A percentile compares a stretch with the other conserved stretches of the same genome.
Evolutionary conservation across 2,329 filamentous ascomycete genomes (phyloP).

Genomic region (Amesomyces nigricolor): DNA sequence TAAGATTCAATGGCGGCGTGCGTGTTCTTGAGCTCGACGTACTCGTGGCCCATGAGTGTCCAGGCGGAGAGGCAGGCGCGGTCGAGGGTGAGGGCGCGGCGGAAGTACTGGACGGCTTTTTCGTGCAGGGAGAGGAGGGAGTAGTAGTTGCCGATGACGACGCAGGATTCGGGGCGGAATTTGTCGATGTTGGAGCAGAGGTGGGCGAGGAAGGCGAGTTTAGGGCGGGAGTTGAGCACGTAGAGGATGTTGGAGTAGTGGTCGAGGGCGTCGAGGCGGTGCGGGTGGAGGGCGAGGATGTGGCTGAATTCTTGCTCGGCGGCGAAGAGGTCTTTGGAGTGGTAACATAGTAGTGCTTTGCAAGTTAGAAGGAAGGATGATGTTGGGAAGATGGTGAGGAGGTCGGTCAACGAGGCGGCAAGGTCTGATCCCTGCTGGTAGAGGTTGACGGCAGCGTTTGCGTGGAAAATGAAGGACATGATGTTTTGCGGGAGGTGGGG

Average conservation of each 20-base stretch:
- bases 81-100: conserved; percentile 83
- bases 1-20: conserved; percentile 98
- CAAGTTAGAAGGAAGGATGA: conserved; percentile 90
- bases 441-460: conserved; percentile 84
- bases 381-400: conserved; percentile 77
- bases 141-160: conserved; percentile 96
- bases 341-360: conserved; percentile 80
- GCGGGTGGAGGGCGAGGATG: conserved; percentile 66
- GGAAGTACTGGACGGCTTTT: conserved; percentile 97
- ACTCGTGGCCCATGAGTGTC: conserved; percentile 99
- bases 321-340: conserved; percentile 72
- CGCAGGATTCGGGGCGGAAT: conserved; percentile 94
- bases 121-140: conserved; percentile 91
- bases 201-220: conserved; percentile 87
- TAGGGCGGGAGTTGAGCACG: conserved; percentile 80
- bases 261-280: conserved; percentile 82
- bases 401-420: conserved; percentile 67
- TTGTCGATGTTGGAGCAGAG: conserved; percentile 88
- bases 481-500: conserved; percentile 79
- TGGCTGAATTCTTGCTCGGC: conserved; percentile 68
- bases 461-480: conserved; percentile 88
- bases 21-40: conserved; percentile 97
- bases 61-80: conserved; percentile 88
- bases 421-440: conserved; percentile 77
- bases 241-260: conserved; percentile 98